Base-by-base conservation (phyloP, 2,329 filamentous ascomycete genomes). In the Corniculantispora saksenae region DNA sequence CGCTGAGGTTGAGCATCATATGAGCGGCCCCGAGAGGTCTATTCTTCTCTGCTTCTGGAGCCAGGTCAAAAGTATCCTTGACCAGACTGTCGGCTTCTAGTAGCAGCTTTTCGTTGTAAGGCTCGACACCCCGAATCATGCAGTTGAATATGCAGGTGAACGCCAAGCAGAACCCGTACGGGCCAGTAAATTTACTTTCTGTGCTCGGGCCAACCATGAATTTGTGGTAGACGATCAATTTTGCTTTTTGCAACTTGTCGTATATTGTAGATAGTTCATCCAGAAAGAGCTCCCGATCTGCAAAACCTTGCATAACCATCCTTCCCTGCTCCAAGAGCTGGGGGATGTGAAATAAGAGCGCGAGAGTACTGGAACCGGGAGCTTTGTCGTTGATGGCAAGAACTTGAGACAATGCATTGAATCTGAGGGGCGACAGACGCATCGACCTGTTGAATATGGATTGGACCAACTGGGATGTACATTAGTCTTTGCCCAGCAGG, bases 71-170 rank as follows among this genome's bases (percentile, higher is more conserved):
- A 7, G 50, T 62, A 19, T 45, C 40, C 13, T 23, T 29, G 19
- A 62, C 60, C 8, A 62, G 19, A 3, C 21, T 40, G 9, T 35
- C 50, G 13, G 50, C 50, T 15, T 62, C 60, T 7, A 13, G 3
- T 12, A 21, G 38, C 27, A 62, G n/a, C 27, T 43, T 21, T 25
- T 5, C 17, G 50, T 47, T 62, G 25, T 47, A 8, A 2, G 60
- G 60, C n/a, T 62, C 50, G 12, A 62, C 50, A 27, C 50, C 60
- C 12, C 60, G 25, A 35, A 62, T 5, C 60, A 62, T 62, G 25
- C 60, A 62, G n/a, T 62, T 62, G 25, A 62, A 62, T 17, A 62
- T 45, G 51, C 60, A 62, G 27, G 23, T 23, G 38, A 55, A 62
- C 27, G 60, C 50, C 38, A 62, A 25, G 50, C 60, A 62, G 21